A percentile compares a stretch with the other conserved stretches of the same genome.
phyloP scores from a whole-genome alignment of 139 green algal genomes.

The Micractinium conductrix region DNA sequence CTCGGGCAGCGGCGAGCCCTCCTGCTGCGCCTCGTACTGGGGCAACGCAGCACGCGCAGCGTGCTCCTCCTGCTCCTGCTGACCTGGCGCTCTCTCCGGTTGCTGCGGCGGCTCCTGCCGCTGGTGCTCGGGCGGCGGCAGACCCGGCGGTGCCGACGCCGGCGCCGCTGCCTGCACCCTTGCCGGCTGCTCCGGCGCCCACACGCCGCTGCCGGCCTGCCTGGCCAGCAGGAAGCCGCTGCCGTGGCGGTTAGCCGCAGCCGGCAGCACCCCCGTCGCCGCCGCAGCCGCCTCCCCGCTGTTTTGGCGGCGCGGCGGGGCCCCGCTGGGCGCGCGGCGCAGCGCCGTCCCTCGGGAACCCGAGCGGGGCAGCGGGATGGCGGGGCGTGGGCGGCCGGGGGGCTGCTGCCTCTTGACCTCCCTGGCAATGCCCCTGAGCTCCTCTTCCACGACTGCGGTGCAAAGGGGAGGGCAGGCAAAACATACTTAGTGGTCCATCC shows the following conservation, averaged over 20 bases:
- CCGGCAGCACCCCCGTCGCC: background rate
- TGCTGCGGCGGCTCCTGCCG: no score
- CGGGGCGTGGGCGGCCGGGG: background rate
- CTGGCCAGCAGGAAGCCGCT: background rate
- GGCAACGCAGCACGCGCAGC: no score
- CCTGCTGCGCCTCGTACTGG: no score
- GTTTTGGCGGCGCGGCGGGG: background rate
- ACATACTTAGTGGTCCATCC: no score
- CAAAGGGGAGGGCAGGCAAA: background rate
- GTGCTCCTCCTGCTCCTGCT: no score
- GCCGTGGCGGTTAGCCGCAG: background rate
- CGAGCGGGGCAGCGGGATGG: background rate
- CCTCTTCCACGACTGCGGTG: constrained; percentile 19
- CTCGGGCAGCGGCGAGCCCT: no score
- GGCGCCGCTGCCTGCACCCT: no score
- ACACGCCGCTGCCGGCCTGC: background rate
- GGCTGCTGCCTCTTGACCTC: constrained; percentile 30
- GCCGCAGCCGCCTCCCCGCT: background rate
- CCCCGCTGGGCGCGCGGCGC: background rate
- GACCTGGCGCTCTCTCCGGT: no score
- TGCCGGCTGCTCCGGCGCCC: background rate
- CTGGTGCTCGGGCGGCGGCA: no score
- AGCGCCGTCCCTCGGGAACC: background rate
- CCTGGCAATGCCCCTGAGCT: constrained; percentile 7
- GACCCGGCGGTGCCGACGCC: no score